Evolutionary conservation across 2,329 filamentous ascomycete species (phyloP).

Genomic region (Ceratocystis colombiana): DNA sequence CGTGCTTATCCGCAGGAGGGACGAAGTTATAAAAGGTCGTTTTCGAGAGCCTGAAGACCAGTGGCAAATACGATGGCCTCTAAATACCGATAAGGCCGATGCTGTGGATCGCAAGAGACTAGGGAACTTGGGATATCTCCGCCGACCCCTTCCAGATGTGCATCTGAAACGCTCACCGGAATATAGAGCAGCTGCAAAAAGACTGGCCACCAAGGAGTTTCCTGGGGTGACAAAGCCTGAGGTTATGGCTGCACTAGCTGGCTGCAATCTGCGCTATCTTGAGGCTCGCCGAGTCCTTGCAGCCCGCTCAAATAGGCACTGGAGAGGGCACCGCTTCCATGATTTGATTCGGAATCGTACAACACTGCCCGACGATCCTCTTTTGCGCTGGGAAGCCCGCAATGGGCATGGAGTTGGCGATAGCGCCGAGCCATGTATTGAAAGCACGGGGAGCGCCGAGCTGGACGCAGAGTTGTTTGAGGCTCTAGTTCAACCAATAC

Average conservation of each 20-base stretch:
- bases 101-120: background rate
- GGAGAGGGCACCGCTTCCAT: background rate
- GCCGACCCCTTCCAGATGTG: background rate
- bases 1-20: slow-evolving; percentile 44
- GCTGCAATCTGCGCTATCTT: background rate
- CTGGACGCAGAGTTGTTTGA: slow-evolving; percentile 53
- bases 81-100: background rate
- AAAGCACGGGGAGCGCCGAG: slow-evolving; percentile 54
- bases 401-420: background rate
- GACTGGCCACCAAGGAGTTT: background rate
- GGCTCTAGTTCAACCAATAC: slow-evolving; percentile 45
- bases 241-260: background rate
- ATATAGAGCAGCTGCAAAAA: background rate
- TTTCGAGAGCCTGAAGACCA: slow-evolving; percentile 9
- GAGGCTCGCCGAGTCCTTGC: slow-evolving; percentile 36
- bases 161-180: background rate
- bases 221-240: background rate
- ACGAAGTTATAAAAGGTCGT: background rate
- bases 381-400: background rate
- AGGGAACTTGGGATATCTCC: background rate
- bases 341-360: background rate
- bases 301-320: background rate
- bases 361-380: background rate
- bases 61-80: background rate
- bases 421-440: slow-evolving; percentile 34